phyloP scores from a whole-genome alignment of 148 eudicot species.

The Limonium bicolor region DNA sequence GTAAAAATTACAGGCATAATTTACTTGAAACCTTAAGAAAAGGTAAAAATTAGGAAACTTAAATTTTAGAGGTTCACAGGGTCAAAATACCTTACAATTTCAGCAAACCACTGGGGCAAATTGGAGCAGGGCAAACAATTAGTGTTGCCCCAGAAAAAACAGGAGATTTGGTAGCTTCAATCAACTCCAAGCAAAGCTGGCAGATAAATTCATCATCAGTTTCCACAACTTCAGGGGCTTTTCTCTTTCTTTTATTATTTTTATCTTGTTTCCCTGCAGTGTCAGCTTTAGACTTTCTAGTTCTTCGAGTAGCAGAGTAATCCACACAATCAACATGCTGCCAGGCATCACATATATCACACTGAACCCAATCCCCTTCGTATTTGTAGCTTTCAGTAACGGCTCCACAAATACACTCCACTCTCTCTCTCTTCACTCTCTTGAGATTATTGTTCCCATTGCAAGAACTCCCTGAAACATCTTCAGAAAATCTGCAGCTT shows the following conservation, averaged over 20 bases:
- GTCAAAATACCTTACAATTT: constrained; percentile 62
- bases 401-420: constrained; percentile 94
- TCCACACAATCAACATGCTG: constrained; percentile 94
- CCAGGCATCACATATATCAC: constrained; percentile 99
- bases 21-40: not conserved
- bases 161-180: constrained; percentile 62
- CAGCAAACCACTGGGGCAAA: constrained; percentile 95
- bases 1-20: constrained; percentile 9
- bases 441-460: constrained; percentile 24
- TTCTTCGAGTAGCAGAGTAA: constrained; percentile 25
- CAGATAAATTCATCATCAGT: constrained; percentile 53
- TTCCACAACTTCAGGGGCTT: constrained; percentile 18
- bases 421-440: constrained; percentile 82
- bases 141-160: constrained; percentile 84
- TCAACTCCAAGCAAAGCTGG: constrained; percentile 56
- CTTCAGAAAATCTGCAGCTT: constrained; percentile 14
- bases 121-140: constrained; percentile 89
- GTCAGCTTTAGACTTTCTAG: constrained; percentile 14
- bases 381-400: constrained; percentile 65
- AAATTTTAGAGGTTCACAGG: not conserved
- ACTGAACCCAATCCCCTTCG: constrained; percentile 89
- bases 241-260: constrained; percentile 26
- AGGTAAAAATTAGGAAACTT: not conserved
- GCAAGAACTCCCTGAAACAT: constrained; percentile 13
- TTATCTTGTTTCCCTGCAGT: constrained; percentile 9